Evolutionary conservation across 2,329 filamentous ascomycete species (phyloP).

Genomic region (Trematosphaeria pertusa): DNA sequence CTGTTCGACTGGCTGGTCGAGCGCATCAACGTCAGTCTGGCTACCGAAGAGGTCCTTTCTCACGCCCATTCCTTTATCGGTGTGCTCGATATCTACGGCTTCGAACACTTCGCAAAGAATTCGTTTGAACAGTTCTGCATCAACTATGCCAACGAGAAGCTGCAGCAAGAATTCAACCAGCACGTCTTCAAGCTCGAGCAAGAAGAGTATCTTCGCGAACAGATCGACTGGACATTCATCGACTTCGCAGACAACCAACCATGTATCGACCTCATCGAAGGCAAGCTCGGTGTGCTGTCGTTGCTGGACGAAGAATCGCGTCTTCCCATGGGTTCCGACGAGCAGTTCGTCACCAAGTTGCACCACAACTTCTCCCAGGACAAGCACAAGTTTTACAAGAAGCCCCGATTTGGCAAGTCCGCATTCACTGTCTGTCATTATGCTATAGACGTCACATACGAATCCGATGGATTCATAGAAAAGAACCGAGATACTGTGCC

Average conservation of each 20-base stretch:
- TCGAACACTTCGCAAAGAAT: slow-evolving; percentile 99
- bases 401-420: slow-evolving; percentile 96
- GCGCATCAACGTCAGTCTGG: slow-evolving; percentile 88
- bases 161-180: slow-evolving; percentile 99
- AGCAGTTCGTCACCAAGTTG: slow-evolving; percentile 94
- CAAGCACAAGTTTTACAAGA: slow-evolving; percentile 98
- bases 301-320: slow-evolving; percentile 95
- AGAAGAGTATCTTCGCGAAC: slow-evolving; percentile 93
- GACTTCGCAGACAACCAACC: slow-evolving; percentile 99
- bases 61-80: slow-evolving; percentile 92
- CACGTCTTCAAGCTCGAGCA: slow-evolving; percentile 99
- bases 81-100: slow-evolving; percentile 98
- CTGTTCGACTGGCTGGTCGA: slow-evolving; percentile 99
- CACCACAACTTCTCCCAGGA: slow-evolving; percentile 90
- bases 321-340: slow-evolving; percentile 95
- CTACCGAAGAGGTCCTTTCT: slow-evolving; percentile 83
- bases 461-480: slow-evolving; percentile 98
- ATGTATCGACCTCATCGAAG: slow-evolving; percentile 97
- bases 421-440: slow-evolving; percentile 99
- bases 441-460: slow-evolving; percentile 96
- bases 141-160: slow-evolving; percentile 99
- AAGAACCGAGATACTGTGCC: slow-evolving; percentile 99
- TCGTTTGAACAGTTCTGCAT: slow-evolving; percentile 99
- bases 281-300: slow-evolving; percentile 90
- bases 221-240: slow-evolving; percentile 99